Evolutionary conservation across 2,329 filamentous ascomycete genomes (phyloP).

Genomic region (Metarhizium guizhouense): DNA sequence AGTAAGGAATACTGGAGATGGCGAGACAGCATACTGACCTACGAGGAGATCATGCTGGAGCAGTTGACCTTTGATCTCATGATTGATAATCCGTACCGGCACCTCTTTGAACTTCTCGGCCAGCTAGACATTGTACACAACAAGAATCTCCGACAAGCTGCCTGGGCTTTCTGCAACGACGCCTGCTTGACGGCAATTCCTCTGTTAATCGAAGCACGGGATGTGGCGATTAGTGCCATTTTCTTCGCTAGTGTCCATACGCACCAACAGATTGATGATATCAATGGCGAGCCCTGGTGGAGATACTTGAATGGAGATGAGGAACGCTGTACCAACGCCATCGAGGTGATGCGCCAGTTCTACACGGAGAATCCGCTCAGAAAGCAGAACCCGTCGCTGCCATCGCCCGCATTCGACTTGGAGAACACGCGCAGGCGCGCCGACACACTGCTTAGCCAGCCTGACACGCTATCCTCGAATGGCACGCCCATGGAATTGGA

Average conservation of each 20-base stretch:
- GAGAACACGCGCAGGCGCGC: conserved; percentile 46
- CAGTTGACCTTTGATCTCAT: conserved; percentile 89
- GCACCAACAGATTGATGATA: conserved; percentile 65
- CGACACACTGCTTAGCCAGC: conserved; percentile 31
- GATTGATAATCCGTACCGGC: conserved; percentile 78
- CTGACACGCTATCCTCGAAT: conserved; percentile 36
- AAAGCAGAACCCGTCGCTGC: conserved; percentile 44
- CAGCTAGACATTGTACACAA: conserved; percentile 68
- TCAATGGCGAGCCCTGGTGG: conserved; percentile 80
- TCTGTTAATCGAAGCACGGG: conserved; percentile 67
- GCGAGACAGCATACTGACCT: conserved; percentile 86
- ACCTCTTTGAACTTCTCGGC: conserved; percentile 72
- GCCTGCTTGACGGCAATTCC: conserved; percentile 77
- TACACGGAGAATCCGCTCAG: conserved; percentile 55
- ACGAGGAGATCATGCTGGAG: conserved; percentile 89
- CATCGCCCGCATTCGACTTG: conserved; percentile 46
- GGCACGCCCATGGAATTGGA: conserved; percentile 40
- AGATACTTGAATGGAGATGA: conserved; percentile 64
- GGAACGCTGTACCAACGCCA: conserved; percentile 60
- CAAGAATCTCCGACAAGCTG: conserved; percentile 72
- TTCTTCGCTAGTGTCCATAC: conserved; percentile 79
- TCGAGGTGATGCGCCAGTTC: conserved; percentile 65
- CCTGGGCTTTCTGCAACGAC: conserved; percentile 93
- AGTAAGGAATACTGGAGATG: conserved; percentile 98
- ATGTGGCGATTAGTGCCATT: conserved; percentile 76